Evolutionary conservation across 495 filamentous ascomycete genomes (phyloP).

Genomic region (Lasiosphaeris hirsuta): DNA sequence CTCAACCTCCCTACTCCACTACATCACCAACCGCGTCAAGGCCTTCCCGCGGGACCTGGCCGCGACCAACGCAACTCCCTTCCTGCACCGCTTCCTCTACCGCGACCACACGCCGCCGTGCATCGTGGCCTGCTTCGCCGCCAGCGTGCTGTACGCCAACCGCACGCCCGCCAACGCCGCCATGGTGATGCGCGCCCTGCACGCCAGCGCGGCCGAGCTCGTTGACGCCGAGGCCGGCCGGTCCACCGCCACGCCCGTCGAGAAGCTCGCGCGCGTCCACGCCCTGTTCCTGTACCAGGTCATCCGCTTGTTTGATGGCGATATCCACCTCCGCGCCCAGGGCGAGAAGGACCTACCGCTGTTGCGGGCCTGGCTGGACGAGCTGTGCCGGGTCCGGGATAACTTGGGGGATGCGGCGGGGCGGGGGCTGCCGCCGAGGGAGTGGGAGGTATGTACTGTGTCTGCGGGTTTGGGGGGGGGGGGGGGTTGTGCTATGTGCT

Average conservation of each 20-base stretch:
- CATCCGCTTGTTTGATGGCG: constrained; percentile 39
- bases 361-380: constrained; percentile 29
- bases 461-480: neutral
- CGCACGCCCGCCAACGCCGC: constrained; percentile 28
- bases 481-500: too few relatives aligned
- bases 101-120: constrained; percentile 26
- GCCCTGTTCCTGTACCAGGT: constrained; percentile 34
- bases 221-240: constrained; percentile 7
- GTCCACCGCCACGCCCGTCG: constrained; percentile 16
- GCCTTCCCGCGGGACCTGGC: constrained; percentile 25
- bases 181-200: constrained; percentile 28
- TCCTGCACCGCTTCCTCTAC: constrained; percentile 34
- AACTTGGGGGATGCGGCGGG: constrained; percentile 22
- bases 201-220: constrained; percentile 26
- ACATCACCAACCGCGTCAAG: constrained; percentile 26
- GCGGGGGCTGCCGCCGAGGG: constrained; percentile 8
- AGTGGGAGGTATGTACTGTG: constrained; percentile 27
- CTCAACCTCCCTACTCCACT: constrained; percentile 26
- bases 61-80: constrained; percentile 28
- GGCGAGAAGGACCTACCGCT: constrained; percentile 34
- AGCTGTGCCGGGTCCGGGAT: constrained; percentile 32
- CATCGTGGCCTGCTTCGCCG: constrained; percentile 32
- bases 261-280: constrained; percentile 36
- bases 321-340: constrained; percentile 30
- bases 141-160: constrained; percentile 31